Conservation (phyloP, 257 asterid genomes). For the Plectranthus barbatus region DNA sequence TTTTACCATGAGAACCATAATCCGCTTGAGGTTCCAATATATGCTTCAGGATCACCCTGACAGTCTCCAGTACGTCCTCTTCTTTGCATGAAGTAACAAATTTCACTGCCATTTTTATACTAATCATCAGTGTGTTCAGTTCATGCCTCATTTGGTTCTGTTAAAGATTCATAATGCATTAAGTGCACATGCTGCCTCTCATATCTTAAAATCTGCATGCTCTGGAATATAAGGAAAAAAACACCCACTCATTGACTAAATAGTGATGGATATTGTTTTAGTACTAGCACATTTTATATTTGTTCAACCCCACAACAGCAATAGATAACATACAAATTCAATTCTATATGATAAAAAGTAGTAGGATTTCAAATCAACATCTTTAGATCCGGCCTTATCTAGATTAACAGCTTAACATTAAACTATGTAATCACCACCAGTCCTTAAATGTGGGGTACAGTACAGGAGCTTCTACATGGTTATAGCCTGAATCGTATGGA, state of each 20-base stretch:
- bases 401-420: background rate
- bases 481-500: background rate
- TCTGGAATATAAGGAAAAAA: background rate
- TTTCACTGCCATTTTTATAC: constrained; percentile 13
- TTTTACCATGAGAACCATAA: background rate
- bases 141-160: background rate
- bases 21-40: constrained; percentile 24
- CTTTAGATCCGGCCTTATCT: constrained; percentile 6
- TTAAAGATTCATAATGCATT: background rate
- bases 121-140: background rate
- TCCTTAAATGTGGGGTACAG: background rate
- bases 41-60: constrained; percentile 26
- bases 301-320: constrained; percentile 5
- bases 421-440: background rate
- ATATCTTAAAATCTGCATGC: background rate
- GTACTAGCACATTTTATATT: background rate
- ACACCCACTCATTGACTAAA: constrained; percentile 6
- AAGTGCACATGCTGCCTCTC: too few species aligned
- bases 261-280: background rate
- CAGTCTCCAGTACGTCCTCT: constrained; percentile 28
- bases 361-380: constrained; percentile 14
- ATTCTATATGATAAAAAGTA: background rate
- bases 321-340: background rate
- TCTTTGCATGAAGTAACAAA: constrained; percentile 38
- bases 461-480: constrained; percentile 3